phyloP scores from a whole-genome alignment of 2,329 filamentous ascomycete species.

The Sporothrix humicola region DNA sequence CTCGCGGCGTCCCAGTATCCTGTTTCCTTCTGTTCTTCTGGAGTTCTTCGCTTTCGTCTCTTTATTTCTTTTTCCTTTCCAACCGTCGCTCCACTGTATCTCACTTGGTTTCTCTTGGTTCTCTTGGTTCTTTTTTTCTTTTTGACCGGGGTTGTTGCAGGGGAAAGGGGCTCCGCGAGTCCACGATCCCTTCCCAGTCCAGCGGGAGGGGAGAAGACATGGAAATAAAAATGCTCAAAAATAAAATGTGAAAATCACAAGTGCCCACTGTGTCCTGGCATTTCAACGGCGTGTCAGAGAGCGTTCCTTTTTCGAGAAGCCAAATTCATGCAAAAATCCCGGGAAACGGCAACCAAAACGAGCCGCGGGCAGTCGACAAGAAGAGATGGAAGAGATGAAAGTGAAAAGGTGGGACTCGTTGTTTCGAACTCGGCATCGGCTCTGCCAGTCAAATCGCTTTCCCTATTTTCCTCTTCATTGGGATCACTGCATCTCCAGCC shows the following conservation, averaged over 20 bases:
- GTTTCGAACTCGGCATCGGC: slow-evolving; percentile 11
- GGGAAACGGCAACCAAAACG: not conserved
- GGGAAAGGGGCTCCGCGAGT: not conserved
- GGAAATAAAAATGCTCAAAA: no score
- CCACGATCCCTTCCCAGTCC: not conserved
- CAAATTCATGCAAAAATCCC: slow-evolving; percentile 18
- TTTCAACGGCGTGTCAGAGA: not conserved
- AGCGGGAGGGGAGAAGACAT: not conserved
- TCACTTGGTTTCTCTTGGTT: not conserved
- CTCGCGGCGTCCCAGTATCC: no score
- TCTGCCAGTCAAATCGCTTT: slow-evolving; percentile 3
- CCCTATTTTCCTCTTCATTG: not conserved
- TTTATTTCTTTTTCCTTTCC: not conserved
- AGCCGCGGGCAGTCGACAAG: no score
- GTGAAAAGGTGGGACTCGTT: not conserved
- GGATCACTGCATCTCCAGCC: not conserved
- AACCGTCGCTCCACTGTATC: not conserved
- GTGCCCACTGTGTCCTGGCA: not conserved
- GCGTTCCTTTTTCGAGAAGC: not conserved
- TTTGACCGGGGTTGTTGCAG: not conserved
- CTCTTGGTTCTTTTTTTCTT: not conserved
- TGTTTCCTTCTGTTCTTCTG: no score
- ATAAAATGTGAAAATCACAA: not conserved
- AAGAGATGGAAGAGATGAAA: not conserved
- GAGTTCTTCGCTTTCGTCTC: not conserved